Conservation (phyloP, 2,329 filamentous ascomycete species). For the Pseudogymnoascus sp. region DNA sequence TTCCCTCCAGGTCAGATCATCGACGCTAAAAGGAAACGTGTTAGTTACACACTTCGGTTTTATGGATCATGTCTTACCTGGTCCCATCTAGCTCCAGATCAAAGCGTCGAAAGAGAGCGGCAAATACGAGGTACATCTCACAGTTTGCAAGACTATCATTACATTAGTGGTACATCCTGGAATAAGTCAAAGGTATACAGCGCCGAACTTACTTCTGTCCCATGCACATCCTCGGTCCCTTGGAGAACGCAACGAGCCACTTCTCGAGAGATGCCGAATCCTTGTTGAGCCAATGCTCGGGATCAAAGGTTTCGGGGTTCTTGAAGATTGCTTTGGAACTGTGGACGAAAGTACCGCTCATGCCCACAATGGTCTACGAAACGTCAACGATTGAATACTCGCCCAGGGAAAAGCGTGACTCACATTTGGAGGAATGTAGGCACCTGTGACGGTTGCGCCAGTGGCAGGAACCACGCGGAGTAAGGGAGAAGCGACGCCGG, state of each 20-base stretch:
- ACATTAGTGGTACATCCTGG: not conserved
- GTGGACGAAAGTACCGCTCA: constrained; percentile 21
- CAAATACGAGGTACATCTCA: constrained; percentile 30
- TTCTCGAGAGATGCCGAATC: constrained; percentile 15
- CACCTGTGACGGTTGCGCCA: constrained; percentile 6
- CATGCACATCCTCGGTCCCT: constrained; percentile 36
- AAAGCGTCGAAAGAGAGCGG: constrained; percentile 29
- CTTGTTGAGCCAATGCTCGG: constrained; percentile 19
- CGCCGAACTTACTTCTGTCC: constrained; percentile 19
- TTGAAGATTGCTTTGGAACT: constrained; percentile 21
- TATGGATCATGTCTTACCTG: constrained; percentile 12
- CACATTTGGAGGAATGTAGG: constrained; percentile 2
- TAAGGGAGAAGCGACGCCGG: not conserved
- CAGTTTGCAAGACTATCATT: constrained; percentile 20
- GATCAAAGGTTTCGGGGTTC: constrained; percentile 18
- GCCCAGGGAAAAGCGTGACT: not conserved
- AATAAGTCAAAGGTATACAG: not conserved
- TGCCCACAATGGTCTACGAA: constrained; percentile 14
- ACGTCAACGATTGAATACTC: not conserved
- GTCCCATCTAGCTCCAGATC: constrained; percentile 25
- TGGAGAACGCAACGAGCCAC: constrained; percentile 38
- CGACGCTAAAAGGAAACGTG: constrained; percentile 6
- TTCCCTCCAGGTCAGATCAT: constrained; percentile 28
- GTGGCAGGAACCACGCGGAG: constrained; percentile 5
- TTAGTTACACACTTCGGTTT: not conserved